Base-by-base conservation (phyloP, 2,329 filamentous ascomycete species). In the Botrytis fabae region DNA sequence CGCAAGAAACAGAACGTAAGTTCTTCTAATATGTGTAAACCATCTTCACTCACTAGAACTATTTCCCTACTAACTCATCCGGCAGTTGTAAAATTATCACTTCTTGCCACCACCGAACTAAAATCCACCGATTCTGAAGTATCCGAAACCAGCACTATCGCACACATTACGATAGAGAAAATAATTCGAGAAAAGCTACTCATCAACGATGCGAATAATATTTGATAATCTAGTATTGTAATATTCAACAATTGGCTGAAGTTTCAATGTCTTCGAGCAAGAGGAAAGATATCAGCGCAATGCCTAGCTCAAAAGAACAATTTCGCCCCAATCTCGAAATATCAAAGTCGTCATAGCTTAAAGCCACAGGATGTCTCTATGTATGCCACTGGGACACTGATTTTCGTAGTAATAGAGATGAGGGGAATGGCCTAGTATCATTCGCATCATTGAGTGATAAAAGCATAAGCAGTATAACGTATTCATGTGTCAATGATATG, bases 1-100 rank as follows among this genome's bases (percentile, higher is more conserved):
- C n/a, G 28, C 12, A 18, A 5, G 12, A 2, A 28, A 54, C 6
- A 28, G 8, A 28, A 54, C 14, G 25, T 28, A 0, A 5, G 7
- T n/a, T 28, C 12, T 3, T 54, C n/a, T 28, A 9, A 28, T 8
- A 54, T 2, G n/a, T 8, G 14, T n/a, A 54, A 54, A 8, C 25
- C 0, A 54, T 4, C 0, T 54, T 28, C 7, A 9, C 6, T 3
- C 6, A 12, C 51, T 16, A n/a, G 5, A 14, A 16, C 16, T 28
- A 8, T 54, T 7, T n/a, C 14, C 14, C 2, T 54, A 16, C 51
- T 12, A 18, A 5, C 14, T 5, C 16, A 54, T 28, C n/a, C 51
- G 14, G 6, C 10, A 54, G 4, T 54, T 6, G 25, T 4, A 25
- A 28, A 54, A 54, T n/a, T 14, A n/a, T 16, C 6, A 54, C n/a